Evolutionary conservation across 306 rosid species (phyloP).

Genomic region (Vigna reflexopilosa): DNA sequence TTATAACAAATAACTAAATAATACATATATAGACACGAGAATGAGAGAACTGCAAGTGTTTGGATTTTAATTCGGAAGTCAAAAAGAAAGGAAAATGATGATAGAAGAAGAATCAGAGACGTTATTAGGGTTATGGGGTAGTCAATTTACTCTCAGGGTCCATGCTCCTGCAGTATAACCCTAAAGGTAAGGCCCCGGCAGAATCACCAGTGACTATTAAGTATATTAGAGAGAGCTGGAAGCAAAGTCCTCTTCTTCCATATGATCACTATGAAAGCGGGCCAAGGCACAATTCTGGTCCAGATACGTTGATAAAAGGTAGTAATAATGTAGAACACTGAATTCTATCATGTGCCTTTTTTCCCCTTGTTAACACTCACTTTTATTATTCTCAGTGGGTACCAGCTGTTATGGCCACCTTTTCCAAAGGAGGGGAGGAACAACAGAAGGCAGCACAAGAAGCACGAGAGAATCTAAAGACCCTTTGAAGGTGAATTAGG

Average conservation of each 20-base stretch:
- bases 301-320: slow-evolving; percentile 58
- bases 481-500: slow-evolving; percentile 52
- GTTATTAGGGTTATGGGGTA: slow-evolving; percentile 56
- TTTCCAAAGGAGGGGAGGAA: slow-evolving; percentile 55
- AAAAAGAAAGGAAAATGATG: not conserved
- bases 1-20: not conserved
- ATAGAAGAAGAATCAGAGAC: slow-evolving; percentile 49
- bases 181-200: slow-evolving; percentile 48
- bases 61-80: not conserved
- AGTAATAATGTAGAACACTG: not conserved
- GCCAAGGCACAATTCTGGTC: slow-evolving; percentile 60
- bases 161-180: slow-evolving; percentile 55
- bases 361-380: not conserved
- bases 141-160: slow-evolving; percentile 51
- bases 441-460: slow-evolving; percentile 55
- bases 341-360: not conserved
- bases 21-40: not conserved
- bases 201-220: slow-evolving; percentile 59
- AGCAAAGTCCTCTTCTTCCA: slow-evolving; percentile 57
- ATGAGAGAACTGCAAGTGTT: not conserved
- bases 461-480: slow-evolving; percentile 54
- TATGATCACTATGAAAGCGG: slow-evolving; percentile 49
- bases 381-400: slow-evolving; percentile 40
- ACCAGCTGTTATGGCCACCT: slow-evolving; percentile 48
- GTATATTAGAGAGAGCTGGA: slow-evolving; percentile 59